Evolutionary conservation across 148 eudicot species (phyloP), one percentile per base, ranked within the genome.

Genomic region (Simmondsia chinensis): DNA sequence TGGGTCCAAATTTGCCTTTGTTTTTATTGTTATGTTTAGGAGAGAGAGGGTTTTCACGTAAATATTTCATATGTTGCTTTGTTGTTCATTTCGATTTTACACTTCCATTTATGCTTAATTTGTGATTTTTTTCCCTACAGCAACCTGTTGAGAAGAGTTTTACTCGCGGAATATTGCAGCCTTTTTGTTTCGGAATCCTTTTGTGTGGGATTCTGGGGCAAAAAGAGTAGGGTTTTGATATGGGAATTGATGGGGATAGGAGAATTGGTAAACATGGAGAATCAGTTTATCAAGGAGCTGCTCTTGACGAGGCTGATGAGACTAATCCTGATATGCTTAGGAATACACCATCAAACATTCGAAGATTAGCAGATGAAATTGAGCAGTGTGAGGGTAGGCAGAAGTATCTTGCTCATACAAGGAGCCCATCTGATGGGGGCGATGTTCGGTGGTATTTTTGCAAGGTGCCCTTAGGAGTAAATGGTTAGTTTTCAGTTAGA

Each of bases 371-470:
- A 1, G 71, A 66, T 72, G 95, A 91, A 51, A 91, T 91, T 47
- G 77, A 79, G 56, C 99, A 91, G 50, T 80, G 61, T 39, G 86
- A 85, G 50, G 99, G 95, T 11, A 70, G 95, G 32, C 79, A 69
- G 42, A 91, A 91, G 76, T 91, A 91, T 62, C 86, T 79, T 46
- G 86, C 95, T 0, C 88, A 74, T 27, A 91, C 99, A 5, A 60
- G 50, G n/a, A 91, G 99, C 50, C 78, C 94, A 1, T 85, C 86
- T 6, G 99, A 91, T 65, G 94, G 95, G 2, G 81, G 89, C 14
- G 99, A 91, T 67, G 89, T 91, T 54, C 55, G 94, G 17, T 91
- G 99, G 99, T 91, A 85, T 60, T 91, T 91, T 43, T 82, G 99
- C 65, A 91, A 91, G 68, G 77, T 79, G 15, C 86, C 94, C 56